Conservation (phyloP, 805 yeast genomes). For the Metschnikowia santaceciliae region DNA sequence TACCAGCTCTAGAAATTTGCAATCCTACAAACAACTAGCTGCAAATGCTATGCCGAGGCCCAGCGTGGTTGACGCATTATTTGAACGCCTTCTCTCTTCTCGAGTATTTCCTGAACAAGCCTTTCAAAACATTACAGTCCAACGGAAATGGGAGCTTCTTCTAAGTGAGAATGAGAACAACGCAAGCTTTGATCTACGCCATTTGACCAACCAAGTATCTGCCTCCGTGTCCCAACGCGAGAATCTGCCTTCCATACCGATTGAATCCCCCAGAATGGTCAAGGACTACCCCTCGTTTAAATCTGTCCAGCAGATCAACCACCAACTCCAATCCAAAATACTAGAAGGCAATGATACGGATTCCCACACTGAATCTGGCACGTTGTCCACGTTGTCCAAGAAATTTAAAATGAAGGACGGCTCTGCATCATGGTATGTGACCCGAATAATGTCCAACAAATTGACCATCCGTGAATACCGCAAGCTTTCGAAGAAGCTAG, state of each 20-base stretch:
- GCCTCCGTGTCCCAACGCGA: background rate
- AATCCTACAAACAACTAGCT: conserved; percentile 32
- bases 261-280: background rate
- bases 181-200: conserved; percentile 31
- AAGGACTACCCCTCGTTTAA: background rate
- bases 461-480: conserved; percentile 31
- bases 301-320: background rate
- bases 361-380: conserved; percentile 3
- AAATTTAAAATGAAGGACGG: conserved; percentile 33
- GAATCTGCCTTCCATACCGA: background rate
- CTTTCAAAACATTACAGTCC: conserved; percentile 29
- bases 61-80: conserved; percentile 35
- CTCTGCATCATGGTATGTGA: conserved; percentile 40
- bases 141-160: conserved; percentile 42
- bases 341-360: background rate
- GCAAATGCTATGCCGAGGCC: conserved; percentile 33
- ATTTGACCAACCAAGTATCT: conserved; percentile 16
- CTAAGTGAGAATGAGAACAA: conserved; percentile 40
- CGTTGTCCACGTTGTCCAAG: conserved; percentile 12
- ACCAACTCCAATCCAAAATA: background rate
- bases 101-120: conserved; percentile 36
- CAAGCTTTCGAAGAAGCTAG: conserved; percentile 32
- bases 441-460: conserved; percentile 33
- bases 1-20: conserved; percentile 20
- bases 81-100: conserved; percentile 34